These are phyloP conservation scores for Thalassiosira hispida DNA, from an alignment of 352 stramenopile species.

Conservation along the genomic window DNA sequence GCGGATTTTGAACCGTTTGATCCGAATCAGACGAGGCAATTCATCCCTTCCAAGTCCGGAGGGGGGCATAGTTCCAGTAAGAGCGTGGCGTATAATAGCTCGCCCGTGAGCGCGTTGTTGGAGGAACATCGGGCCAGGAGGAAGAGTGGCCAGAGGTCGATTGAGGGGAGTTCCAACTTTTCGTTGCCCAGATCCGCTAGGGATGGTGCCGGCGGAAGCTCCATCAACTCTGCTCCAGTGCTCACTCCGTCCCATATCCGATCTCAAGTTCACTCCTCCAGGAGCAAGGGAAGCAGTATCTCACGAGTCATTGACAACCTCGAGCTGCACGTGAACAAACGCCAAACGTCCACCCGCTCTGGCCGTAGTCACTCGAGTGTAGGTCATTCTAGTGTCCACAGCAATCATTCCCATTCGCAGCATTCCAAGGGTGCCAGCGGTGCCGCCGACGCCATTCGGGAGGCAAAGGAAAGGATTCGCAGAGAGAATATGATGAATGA, in stretches of 20 bases:
- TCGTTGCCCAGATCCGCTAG: neutral
- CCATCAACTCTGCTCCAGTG: constrained; percentile 75
- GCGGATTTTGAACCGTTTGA: constrained; percentile 65
- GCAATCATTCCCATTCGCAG: constrained; percentile 4
- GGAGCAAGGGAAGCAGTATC: constrained; percentile 20
- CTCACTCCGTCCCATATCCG: constrained; percentile 62
- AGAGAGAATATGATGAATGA: constrained; percentile 51
- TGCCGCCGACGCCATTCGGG: constrained; percentile 31
- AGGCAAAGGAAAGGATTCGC: constrained; percentile 68
- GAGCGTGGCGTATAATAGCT: constrained; percentile 28
- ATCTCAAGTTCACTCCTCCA: constrained; percentile 28
- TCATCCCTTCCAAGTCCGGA: constrained; percentile 12
- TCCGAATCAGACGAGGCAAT: constrained; percentile 10
- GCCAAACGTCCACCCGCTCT: constrained; percentile 5
- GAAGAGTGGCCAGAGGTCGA: constrained; percentile 5
- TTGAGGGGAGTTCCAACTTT: neutral
- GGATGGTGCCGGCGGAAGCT: constrained; percentile 31
- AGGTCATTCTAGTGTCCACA: no score
- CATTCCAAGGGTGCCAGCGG: constrained; percentile 15
- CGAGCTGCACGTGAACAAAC: constrained; percentile 54
- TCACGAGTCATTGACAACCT: constrained; percentile 66
- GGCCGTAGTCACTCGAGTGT: neutral
- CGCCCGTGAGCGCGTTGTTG: constrained; percentile 41
- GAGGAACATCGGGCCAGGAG: constrained; percentile 26
- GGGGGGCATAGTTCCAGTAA: constrained; percentile 22